Conservation (phyloP, 768 basidiomycete species). For the Boletus rubropictus region DNA sequence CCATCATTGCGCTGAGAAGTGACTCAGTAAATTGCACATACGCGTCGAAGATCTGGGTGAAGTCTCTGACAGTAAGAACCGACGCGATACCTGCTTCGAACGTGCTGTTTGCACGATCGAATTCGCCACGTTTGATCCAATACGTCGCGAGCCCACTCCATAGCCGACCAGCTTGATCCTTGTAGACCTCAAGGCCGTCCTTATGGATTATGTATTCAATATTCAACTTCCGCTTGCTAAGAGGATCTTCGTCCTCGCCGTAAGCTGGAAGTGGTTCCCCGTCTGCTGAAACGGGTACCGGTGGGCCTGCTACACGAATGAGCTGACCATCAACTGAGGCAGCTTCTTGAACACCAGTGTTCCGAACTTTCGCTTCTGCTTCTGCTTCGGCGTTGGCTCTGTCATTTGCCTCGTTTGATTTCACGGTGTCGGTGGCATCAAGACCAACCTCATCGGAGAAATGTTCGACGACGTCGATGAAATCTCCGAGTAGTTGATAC, state of each 20-base stretch:
- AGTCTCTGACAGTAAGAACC: slow-evolving; percentile 92
- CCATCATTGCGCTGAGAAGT: slow-evolving; percentile 86
- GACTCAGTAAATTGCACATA: slow-evolving; percentile 93
- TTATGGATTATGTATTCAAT: slow-evolving; percentile 79
- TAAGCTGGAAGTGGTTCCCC: slow-evolving; percentile 49
- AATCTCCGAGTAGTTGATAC: slow-evolving; percentile 89
- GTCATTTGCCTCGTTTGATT: slow-evolving; percentile 46
- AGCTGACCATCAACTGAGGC: slow-evolving; percentile 55
- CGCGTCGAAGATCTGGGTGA: slow-evolving; percentile 95
- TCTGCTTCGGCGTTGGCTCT: slow-evolving; percentile 43
- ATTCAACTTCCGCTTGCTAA: slow-evolving; percentile 65
- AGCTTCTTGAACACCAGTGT: slow-evolving; percentile 30
- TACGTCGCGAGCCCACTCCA: slow-evolving; percentile 97
- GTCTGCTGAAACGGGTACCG: slow-evolving; percentile 47
- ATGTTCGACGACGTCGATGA: slow-evolving; percentile 85
- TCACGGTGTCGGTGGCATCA: slow-evolving; percentile 67
- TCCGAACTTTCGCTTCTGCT: slow-evolving; percentile 32
- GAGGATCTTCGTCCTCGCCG: slow-evolving; percentile 81
- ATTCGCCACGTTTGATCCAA: slow-evolving; percentile 97
- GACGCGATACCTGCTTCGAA: slow-evolving; percentile 82
- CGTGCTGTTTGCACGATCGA: slow-evolving; percentile 80
- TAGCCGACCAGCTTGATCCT: slow-evolving; percentile 92
- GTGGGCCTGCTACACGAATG: slow-evolving; percentile 65
- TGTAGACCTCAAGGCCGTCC: slow-evolving; percentile 86
- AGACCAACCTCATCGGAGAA: slow-evolving; percentile 91